Percentiles rank a stretch among this genome's conserved stretches.
Conservation (phyloP, 2,329 filamentous ascomycete genomes). For the Dactylonectria estremocensis region DNA sequence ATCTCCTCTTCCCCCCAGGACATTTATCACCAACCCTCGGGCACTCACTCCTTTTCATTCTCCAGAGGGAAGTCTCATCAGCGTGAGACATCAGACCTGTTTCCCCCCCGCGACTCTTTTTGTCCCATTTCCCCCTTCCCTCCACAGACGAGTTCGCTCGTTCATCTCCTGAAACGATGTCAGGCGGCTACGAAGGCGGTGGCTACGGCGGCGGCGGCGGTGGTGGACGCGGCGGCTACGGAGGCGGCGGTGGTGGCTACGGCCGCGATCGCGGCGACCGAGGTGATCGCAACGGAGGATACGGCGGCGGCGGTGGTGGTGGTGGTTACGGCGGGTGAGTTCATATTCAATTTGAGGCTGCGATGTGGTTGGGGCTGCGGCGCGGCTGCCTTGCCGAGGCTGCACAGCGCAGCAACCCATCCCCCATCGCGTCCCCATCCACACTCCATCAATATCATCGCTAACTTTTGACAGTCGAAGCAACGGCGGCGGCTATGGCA, state of each 20-base stretch:
- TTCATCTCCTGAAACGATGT: conserved; percentile 56
- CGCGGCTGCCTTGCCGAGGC: conserved; percentile 28
- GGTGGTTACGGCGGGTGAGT: conserved; percentile 57
- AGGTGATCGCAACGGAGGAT: conserved; percentile 60
- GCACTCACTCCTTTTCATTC: conserved; percentile 50
- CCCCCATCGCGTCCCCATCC: conserved; percentile 28
- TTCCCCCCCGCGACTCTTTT: conserved; percentile 42
- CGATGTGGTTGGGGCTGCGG: conserved; percentile 26
- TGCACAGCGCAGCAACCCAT: conserved; percentile 26
- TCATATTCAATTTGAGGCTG: conserved; percentile 27
- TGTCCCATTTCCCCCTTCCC: conserved; percentile 26
- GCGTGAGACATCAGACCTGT: conserved; percentile 38
- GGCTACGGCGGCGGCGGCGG: conserved; percentile 42
- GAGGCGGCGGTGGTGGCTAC: conserved; percentile 50
- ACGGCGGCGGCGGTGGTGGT: conserved; percentile 56
- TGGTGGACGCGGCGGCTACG: conserved; percentile 51
- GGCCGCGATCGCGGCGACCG: conserved; percentile 62
- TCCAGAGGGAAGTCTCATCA: conserved; percentile 41
- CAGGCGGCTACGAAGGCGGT: conserved; percentile 56
- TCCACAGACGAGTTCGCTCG: conserved; percentile 31
- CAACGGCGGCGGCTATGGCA: conserved; percentile 58
- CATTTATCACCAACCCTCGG: conserved; percentile 48
- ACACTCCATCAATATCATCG: conserved; percentile 26
- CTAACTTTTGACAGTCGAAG: conserved; percentile 65
- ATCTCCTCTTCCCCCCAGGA: conserved; percentile 39